Conservation (phyloP, 2,329 filamentous ascomycete species). For the Phialophora macrospora region DNA sequence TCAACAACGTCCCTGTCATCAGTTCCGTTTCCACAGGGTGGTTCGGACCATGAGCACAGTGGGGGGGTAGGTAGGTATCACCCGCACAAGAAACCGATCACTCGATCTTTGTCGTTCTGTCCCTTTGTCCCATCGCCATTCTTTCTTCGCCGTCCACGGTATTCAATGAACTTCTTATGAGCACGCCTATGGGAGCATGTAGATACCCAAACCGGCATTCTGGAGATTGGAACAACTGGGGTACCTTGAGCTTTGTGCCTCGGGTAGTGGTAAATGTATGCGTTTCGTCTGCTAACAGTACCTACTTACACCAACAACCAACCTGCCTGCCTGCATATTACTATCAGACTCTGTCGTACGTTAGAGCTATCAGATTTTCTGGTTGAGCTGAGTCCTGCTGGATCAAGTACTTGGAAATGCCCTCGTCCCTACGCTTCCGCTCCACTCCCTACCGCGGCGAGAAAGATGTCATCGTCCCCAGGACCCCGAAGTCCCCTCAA, state of each 20-base stretch:
- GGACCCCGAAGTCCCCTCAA: conserved; percentile 19
- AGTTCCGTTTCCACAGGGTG: background rate
- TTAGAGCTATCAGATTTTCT: background rate
- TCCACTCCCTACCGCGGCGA: conserved; percentile 3
- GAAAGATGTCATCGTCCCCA: conserved; percentile 5
- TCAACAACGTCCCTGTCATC: background rate
- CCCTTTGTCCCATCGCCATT: background rate
- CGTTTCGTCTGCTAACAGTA: background rate
- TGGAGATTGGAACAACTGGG: background rate
- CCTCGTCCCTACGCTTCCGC: conserved; percentile 21
- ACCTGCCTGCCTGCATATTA: background rate
- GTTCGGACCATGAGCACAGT: background rate
- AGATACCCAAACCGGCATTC: background rate
- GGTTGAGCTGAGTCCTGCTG: background rate
- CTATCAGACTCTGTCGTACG: background rate
- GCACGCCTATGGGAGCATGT: background rate
- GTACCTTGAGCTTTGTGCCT: background rate
- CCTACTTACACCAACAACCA: background rate
- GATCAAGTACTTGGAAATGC: background rate
- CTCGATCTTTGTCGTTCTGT: background rate
- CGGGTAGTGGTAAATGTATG: background rate
- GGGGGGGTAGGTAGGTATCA: background rate
- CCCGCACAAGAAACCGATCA: background rate
- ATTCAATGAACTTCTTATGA: background rate
- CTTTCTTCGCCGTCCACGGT: conserved; percentile 1